Conservation (phyloP, 129 eudicot species). For the Tagetes patula region DNA sequence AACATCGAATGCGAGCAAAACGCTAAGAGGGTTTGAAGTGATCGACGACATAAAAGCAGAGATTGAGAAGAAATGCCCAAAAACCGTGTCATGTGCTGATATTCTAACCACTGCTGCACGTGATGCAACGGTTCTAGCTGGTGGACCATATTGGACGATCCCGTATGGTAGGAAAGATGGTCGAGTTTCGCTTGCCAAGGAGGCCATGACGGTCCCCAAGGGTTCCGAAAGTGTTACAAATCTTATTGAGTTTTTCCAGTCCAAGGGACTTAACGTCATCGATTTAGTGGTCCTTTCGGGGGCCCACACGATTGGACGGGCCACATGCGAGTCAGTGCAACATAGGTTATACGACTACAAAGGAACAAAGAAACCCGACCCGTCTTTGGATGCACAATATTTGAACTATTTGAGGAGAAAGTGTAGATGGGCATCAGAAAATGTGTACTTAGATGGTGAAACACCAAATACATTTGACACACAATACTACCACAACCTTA, state of each 20-base stretch:
- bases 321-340: slow-evolving; percentile 65
- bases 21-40: slow-evolving; percentile 75
- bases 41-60: slow-evolving; percentile 73
- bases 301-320: slow-evolving; percentile 82
- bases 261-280: slow-evolving; percentile 66
- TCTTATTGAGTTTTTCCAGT: slow-evolving; percentile 75
- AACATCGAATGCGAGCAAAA: slow-evolving; percentile 53
- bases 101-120: slow-evolving; percentile 66
- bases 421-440: slow-evolving; percentile 78
- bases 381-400: slow-evolving; percentile 54
- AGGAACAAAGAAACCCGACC: slow-evolving; percentile 72
- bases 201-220: slow-evolving; percentile 58
- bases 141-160: slow-evolving; percentile 74
- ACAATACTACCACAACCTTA: slow-evolving; percentile 66
- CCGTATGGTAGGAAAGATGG: slow-evolving; percentile 89
- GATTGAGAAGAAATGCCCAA: slow-evolving; percentile 71
- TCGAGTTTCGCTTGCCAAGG: slow-evolving; percentile 53
- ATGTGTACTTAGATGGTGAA: slow-evolving; percentile 63
- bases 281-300: slow-evolving; percentile 92
- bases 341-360: slow-evolving; percentile 61
- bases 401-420: slow-evolving; percentile 76
- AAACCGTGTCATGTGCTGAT: slow-evolving; percentile 83
- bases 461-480: slow-evolving; percentile 66
- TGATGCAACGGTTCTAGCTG: slow-evolving; percentile 65
- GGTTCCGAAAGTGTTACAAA: slow-evolving; percentile 70